Evolutionary conservation across 2,329 filamentous ascomycete species (phyloP).

Genomic region (Anthostomella pinea): DNA sequence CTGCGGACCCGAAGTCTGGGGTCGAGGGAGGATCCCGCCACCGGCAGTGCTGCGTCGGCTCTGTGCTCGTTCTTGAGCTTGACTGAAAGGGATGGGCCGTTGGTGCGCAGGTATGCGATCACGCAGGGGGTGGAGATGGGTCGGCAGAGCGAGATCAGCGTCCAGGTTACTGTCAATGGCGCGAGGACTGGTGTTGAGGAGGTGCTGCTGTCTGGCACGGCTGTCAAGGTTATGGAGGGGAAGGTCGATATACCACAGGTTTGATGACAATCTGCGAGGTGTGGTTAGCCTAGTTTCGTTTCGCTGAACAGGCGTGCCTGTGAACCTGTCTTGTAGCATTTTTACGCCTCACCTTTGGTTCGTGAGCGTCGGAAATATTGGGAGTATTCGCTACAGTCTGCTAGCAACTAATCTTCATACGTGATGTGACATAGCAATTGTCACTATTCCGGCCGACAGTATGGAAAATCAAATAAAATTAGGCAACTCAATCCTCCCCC

Average conservation of each 20-base stretch:
- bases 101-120: slow-evolving; percentile 44
- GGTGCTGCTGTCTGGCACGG: slow-evolving; percentile 14
- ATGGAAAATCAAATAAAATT: too few relatives aligned
- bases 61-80: slow-evolving; percentile 52
- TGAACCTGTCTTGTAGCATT: too few relatives aligned
- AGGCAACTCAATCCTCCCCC: too few relatives aligned
- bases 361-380: too few relatives aligned
- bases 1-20: slow-evolving; percentile 60
- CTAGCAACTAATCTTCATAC: too few relatives aligned
- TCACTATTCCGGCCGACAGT: too few relatives aligned
- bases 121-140: slow-evolving; percentile 66
- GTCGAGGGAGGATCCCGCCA: slow-evolving; percentile 53
- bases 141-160: slow-evolving; percentile 46
- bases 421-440: too few relatives aligned
- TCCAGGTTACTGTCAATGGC: slow-evolving; percentile 34
- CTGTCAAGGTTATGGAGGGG: slow-evolving; percentile 16
- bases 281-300: too few relatives aligned
- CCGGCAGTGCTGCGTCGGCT: slow-evolving; percentile 57
- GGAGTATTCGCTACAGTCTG: too few relatives aligned
- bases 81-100: slow-evolving; percentile 32
- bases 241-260: slow-evolving; percentile 17
- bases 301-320: too few relatives aligned
- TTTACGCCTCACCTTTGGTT: too few relatives aligned
- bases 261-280: too few relatives aligned
- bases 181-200: slow-evolving; percentile 7